phyloP scores from a whole-genome alignment of 495 filamentous ascomycete species.

The Immersiella caudata region DNA sequence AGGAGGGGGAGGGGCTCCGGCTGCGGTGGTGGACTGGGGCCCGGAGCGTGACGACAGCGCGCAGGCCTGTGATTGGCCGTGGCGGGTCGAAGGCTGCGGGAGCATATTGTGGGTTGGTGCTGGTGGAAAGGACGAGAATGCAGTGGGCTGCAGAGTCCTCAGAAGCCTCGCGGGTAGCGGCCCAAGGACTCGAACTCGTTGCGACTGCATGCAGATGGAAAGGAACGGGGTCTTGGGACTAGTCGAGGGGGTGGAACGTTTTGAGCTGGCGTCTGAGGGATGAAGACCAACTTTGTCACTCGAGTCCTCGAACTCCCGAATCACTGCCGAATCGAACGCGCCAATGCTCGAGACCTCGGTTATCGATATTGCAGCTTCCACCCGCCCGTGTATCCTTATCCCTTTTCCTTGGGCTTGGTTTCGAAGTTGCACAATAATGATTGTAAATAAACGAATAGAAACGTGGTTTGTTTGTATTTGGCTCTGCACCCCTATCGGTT shows the following conservation, averaged over 20 bases:
- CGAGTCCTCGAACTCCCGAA: not conserved
- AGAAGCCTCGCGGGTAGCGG: constrained; percentile 12
- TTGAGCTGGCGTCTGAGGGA: not conserved
- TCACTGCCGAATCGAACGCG: not conserved
- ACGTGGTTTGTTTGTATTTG: not conserved
- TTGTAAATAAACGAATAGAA: not conserved
- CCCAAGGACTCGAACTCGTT: constrained; percentile 19
- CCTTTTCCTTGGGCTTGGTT: not conserved
- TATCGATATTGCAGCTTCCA: constrained; percentile 1
- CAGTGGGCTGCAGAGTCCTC: not conserved
- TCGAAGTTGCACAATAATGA: not conserved
- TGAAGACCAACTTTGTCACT: not conserved
- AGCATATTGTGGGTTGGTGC: constrained; percentile 25
- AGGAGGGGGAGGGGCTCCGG: constrained; percentile 46
- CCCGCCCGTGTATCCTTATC: not conserved
- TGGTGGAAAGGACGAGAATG: constrained; percentile 7
- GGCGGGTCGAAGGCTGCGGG: constrained; percentile 24
- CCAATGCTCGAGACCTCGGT: not conserved
- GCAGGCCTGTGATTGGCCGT: constrained; percentile 38
- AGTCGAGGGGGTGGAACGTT: constrained; percentile 8
- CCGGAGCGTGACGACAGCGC: constrained; percentile 37
- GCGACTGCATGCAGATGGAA: constrained; percentile 29
- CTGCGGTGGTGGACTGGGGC: constrained; percentile 26
- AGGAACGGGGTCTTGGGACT: not conserved
- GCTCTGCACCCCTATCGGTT: not conserved